Evolutionary conservation across 2,329 filamentous ascomycete species (phyloP).

Genomic region (Leptoxyphium fumago): DNA sequence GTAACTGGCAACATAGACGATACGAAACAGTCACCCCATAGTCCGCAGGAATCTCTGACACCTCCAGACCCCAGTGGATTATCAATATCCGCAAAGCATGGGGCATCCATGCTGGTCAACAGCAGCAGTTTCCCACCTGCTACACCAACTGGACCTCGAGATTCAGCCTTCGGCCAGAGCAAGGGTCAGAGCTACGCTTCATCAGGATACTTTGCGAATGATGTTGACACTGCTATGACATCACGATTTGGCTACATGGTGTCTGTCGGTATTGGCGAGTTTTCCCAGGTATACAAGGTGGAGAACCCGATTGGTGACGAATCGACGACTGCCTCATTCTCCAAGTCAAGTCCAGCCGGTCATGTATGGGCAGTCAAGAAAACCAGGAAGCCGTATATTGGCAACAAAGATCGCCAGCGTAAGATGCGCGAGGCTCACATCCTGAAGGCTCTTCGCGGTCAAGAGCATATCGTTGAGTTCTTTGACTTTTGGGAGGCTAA

Average conservation of each 20-base stretch:
- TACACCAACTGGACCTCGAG: constrained; percentile 60
- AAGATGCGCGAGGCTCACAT: constrained; percentile 76
- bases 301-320: constrained; percentile 29
- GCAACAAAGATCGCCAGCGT: constrained; percentile 62
- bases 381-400: constrained; percentile 63
- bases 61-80: constrained; percentile 70
- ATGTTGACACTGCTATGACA: constrained; percentile 61
- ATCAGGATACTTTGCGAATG: constrained; percentile 52
- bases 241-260: constrained; percentile 70
- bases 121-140: constrained; percentile 50
- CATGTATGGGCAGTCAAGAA: constrained; percentile 86
- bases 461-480: constrained; percentile 75
- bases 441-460: constrained; percentile 59
- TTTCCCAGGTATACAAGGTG: constrained; percentile 82
- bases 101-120: constrained; percentile 20
- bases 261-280: constrained; percentile 73
- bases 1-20: background rate
- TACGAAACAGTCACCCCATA: constrained; percentile 34
- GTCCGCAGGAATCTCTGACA: constrained; percentile 59
- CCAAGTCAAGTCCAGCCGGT: constrained; percentile 14
- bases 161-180: constrained; percentile 42
- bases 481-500: constrained; percentile 79
- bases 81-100: constrained; percentile 56
- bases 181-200: constrained; percentile 34
- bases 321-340: background rate